phyloP scores from a whole-genome alignment of 164 flowering plant genomes.

The Sextonia rubra region DNA sequence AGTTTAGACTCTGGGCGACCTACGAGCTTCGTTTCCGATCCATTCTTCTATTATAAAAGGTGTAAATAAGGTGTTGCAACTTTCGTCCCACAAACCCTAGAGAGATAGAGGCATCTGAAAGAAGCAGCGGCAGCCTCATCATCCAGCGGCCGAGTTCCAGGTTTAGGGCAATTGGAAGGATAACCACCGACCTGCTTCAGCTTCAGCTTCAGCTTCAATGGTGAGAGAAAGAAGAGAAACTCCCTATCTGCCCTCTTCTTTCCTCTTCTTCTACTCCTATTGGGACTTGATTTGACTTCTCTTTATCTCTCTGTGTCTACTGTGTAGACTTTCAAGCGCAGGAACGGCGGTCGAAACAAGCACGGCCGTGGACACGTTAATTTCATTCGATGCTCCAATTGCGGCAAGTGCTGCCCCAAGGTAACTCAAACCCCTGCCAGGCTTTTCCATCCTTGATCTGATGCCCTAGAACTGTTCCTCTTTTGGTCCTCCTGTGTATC shows the following conservation, averaged over 20 bases:
- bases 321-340: slow-evolving; percentile 45
- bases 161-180: neutral
- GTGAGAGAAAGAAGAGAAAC: neutral
- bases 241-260: neutral
- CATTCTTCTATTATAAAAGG: neutral
- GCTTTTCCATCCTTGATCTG: neutral
- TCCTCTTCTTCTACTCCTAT: neutral
- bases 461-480: no score
- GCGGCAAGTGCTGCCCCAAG: slow-evolving; percentile 97
- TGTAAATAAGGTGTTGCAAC: no score
- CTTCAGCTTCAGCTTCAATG: neutral
- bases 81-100: neutral
- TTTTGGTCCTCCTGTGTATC: no score
- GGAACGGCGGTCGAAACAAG: slow-evolving; percentile 97
- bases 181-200: neutral
- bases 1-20: neutral
- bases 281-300: neutral
- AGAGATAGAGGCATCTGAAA: no score
- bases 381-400: slow-evolving; percentile 93
- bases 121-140: neutral
- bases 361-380: slow-evolving; percentile 91
- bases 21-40: neutral
- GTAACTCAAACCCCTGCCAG: slow-evolving; percentile 26
- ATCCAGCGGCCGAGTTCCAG: neutral
- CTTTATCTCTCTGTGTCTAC: neutral